Percentiles rank a stretch among this genome's conserved stretches.
phyloP scores from a whole-genome alignment of 2,329 filamentous ascomycete species.

The Phialophora verrucosa region DNA sequence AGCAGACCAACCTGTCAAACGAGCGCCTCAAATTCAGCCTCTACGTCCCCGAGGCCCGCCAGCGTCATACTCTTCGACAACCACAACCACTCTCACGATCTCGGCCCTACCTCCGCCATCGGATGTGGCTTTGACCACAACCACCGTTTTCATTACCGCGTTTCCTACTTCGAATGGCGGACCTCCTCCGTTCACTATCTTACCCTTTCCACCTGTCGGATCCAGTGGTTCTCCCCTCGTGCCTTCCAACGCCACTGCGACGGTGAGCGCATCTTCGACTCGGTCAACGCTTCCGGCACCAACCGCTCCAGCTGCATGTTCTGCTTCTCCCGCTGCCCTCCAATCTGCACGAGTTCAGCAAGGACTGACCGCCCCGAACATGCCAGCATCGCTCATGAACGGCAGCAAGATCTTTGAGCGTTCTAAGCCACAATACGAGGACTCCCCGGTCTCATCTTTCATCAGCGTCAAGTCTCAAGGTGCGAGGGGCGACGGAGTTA shows the following conservation, averaged over 20 bases:
- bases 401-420: constrained; percentile 73
- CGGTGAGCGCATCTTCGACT: background rate
- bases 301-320: constrained; percentile 26
- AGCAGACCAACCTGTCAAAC: constrained; percentile 22
- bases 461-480: constrained; percentile 81
- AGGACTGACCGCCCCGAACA: constrained; percentile 21
- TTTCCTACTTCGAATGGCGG: constrained; percentile 15
- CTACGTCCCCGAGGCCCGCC: constrained; percentile 15
- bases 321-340: constrained; percentile 24
- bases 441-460: constrained; percentile 70
- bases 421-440: constrained; percentile 86
- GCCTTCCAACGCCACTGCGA: background rate
- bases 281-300: background rate
- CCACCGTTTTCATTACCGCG: constrained; percentile 16
- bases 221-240: constrained; percentile 15
- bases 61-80: constrained; percentile 31
- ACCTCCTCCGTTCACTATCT: background rate
- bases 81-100: constrained; percentile 28
- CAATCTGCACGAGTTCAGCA: constrained; percentile 31
- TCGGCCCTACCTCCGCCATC: constrained; percentile 15
- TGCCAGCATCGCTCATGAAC: constrained; percentile 61
- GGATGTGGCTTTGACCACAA: constrained; percentile 27
- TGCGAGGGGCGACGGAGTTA: constrained; percentile 83
- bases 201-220: constrained; percentile 9
- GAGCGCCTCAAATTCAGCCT: constrained; percentile 22